Conservation (phyloP, 2,329 filamentous ascomycete genomes). For the Hypocreales sp. region DNA sequence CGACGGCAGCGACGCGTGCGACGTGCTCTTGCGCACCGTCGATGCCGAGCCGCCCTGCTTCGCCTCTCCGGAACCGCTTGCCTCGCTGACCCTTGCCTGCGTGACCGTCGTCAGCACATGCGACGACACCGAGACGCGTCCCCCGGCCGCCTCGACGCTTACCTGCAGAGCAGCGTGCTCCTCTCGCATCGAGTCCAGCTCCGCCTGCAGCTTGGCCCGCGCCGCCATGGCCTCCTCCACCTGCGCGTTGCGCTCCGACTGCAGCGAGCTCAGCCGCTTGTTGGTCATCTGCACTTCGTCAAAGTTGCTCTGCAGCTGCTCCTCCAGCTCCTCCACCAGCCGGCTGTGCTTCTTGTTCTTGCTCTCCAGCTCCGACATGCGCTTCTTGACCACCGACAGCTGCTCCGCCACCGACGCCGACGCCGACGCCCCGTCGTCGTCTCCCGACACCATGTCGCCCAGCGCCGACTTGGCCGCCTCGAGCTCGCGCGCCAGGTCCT, state of each 20-base stretch:
- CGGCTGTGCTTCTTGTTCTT: slow-evolving; percentile 83
- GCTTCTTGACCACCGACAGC: slow-evolving; percentile 47
- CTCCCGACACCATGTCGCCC: slow-evolving; percentile 35
- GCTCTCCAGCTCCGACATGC: slow-evolving; percentile 44
- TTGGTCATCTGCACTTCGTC: slow-evolving; percentile 77
- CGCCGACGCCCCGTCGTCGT: slow-evolving; percentile 23
- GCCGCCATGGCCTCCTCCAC: slow-evolving; percentile 64
- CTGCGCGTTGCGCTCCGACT: slow-evolving; percentile 57
- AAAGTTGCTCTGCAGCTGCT: slow-evolving; percentile 88
- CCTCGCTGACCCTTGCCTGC: slow-evolving; percentile 48
- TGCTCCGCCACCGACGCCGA: slow-evolving; percentile 37
- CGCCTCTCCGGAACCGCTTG: slow-evolving; percentile 22
- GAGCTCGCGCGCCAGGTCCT: slow-evolving; percentile 45
- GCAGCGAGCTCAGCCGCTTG: slow-evolving; percentile 72
- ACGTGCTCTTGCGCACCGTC: slow-evolving; percentile 71
- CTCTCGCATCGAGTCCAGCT: slow-evolving; percentile 51
- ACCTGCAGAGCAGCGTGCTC: slow-evolving; percentile 70
- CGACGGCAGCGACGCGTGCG: slow-evolving; percentile 72
- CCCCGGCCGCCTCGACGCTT: too few relatives aligned
- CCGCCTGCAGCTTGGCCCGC: slow-evolving; percentile 45
- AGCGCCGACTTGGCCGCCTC: slow-evolving; percentile 42
- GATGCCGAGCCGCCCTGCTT: slow-evolving; percentile 49
- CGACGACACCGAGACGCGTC: too few relatives aligned
- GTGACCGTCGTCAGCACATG: too few relatives aligned
- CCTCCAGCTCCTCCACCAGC: slow-evolving; percentile 88